Conservation (phyloP, 208 protist genomes). For the Kentomonas sorsogonicus region DNA sequence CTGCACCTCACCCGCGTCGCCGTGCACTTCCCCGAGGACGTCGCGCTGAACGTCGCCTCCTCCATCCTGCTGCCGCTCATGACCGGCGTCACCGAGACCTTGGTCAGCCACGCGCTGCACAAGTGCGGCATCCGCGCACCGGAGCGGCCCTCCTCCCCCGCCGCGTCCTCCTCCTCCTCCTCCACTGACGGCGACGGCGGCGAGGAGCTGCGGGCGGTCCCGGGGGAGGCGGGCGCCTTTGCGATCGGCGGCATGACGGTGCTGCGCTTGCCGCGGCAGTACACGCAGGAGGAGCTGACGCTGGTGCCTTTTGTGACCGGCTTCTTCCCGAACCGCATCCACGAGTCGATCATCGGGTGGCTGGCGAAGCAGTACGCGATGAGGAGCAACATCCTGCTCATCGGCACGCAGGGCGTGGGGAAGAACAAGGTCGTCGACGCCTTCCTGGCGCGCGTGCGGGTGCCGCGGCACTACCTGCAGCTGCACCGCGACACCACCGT, state of each 20-base stretch:
- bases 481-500: constrained; percentile 94
- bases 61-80: constrained; percentile 72
- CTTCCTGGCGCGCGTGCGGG: constrained; percentile 79
- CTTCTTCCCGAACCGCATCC: constrained; percentile 88
- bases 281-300: constrained; percentile 53
- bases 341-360: constrained; percentile 79
- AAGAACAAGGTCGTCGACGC: constrained; percentile 96
- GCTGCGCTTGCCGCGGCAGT: constrained; percentile 35
- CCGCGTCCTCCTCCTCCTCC: neutral
- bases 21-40: constrained; percentile 50
- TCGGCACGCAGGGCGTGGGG: constrained; percentile 94
- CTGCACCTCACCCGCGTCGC: constrained; percentile 53
- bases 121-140: constrained; percentile 25
- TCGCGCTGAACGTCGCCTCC: constrained; percentile 40
- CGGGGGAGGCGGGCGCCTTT: constrained; percentile 25
- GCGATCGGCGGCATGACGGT: constrained; percentile 29
- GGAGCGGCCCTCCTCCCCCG: neutral
- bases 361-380: constrained; percentile 85
- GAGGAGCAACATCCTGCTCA: constrained; percentile 85
- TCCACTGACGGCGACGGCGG: neutral
- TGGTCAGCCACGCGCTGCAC: constrained; percentile 56
- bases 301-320: constrained; percentile 84
- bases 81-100: constrained; percentile 55
- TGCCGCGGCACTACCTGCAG: constrained; percentile 94
- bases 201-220: neutral